phyloP scores from a whole-genome alignment of 768 basidiomycete genomes.

The Crepidotus variabilis region DNA sequence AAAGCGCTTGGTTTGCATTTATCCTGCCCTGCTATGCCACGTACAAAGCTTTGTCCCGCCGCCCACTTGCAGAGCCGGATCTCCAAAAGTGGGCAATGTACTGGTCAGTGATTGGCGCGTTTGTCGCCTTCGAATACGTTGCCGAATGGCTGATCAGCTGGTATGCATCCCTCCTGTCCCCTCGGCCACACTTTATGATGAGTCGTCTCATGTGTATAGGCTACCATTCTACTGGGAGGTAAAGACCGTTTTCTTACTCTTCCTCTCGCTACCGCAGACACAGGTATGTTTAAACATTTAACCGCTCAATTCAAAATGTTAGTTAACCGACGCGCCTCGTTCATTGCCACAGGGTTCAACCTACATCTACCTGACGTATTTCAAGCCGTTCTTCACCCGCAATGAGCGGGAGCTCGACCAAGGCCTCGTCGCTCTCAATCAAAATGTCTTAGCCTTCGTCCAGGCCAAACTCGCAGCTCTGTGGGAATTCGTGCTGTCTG shows the following conservation, averaged over 20 bases:
- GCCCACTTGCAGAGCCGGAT: slow-evolving; percentile 46
- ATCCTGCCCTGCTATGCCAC: slow-evolving; percentile 61
- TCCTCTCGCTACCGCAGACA: slow-evolving; percentile 65
- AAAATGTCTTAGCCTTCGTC: slow-evolving; percentile 50
- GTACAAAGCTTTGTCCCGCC: slow-evolving; percentile 60
- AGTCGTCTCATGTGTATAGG: slow-evolving; percentile 35
- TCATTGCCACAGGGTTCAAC: slow-evolving; percentile 52
- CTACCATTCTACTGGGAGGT: slow-evolving; percentile 75
- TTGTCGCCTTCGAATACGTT: slow-evolving; percentile 60
- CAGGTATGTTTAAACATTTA: slow-evolving; percentile 37
- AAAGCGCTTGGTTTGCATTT: slow-evolving; percentile 71
- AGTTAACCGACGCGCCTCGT: slow-evolving; percentile 8
- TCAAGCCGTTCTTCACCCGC: slow-evolving; percentile 56
- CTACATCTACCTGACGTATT: slow-evolving; percentile 55
- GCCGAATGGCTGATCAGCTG: slow-evolving; percentile 66
- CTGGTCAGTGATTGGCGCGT: slow-evolving; percentile 59
- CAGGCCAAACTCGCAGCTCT: slow-evolving; percentile 46
- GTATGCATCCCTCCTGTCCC: slow-evolving; percentile 31
- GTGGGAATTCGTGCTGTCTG: slow-evolving; percentile 42
- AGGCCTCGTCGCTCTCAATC: slow-evolving; percentile 50
- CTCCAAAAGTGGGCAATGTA: slow-evolving; percentile 58
- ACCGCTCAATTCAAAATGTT: not conserved
- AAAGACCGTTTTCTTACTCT: slow-evolving; percentile 65
- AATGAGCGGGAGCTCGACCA: slow-evolving; percentile 63
- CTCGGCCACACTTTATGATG: slow-evolving; percentile 5